These are phyloP conservation scores for Stephania japonica DNA, from an alignment of 164 flowering plant genomes.

Conservation along the genomic window DNA sequence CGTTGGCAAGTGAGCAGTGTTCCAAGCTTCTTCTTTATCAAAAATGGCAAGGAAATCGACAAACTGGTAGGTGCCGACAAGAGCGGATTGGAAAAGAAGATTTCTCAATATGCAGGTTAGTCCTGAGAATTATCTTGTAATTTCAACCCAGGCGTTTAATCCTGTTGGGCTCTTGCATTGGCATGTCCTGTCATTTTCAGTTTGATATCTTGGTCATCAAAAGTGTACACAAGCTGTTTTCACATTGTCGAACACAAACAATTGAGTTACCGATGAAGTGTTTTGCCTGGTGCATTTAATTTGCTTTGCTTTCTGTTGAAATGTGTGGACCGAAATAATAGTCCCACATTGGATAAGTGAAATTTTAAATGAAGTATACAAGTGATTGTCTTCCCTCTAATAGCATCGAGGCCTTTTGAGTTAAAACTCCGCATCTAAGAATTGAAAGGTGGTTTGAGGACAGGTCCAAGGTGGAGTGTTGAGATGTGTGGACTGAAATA, in stretches of 20 bases:
- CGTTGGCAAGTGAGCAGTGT: slow-evolving; percentile 59
- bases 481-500: too few relatives aligned
- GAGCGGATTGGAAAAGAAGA: slow-evolving; percentile 48
- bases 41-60: slow-evolving; percentile 57
- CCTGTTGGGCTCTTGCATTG: background rate
- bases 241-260: background rate
- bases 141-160: background rate
- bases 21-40: slow-evolving; percentile 50
- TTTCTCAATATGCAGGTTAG: slow-evolving; percentile 38
- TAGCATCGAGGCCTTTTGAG: too few relatives aligned
- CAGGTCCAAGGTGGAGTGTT: too few relatives aligned
- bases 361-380: too few relatives aligned
- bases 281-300: background rate
- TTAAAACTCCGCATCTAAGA: too few relatives aligned
- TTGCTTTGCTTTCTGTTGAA: too few relatives aligned
- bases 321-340: too few relatives aligned
- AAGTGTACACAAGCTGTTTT: background rate
- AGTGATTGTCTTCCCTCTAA: too few relatives aligned
- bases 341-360: too few relatives aligned
- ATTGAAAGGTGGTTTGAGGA: too few relatives aligned
- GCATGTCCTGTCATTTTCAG: background rate
- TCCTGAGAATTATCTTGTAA: slow-evolving; percentile 10
- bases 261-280: background rate
- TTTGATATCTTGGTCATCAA: background rate
- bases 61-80: slow-evolving; percentile 58